phyloP scores from a whole-genome alignment of 2,329 filamentous ascomycete species.

The Botrytis cinerea region DNA sequence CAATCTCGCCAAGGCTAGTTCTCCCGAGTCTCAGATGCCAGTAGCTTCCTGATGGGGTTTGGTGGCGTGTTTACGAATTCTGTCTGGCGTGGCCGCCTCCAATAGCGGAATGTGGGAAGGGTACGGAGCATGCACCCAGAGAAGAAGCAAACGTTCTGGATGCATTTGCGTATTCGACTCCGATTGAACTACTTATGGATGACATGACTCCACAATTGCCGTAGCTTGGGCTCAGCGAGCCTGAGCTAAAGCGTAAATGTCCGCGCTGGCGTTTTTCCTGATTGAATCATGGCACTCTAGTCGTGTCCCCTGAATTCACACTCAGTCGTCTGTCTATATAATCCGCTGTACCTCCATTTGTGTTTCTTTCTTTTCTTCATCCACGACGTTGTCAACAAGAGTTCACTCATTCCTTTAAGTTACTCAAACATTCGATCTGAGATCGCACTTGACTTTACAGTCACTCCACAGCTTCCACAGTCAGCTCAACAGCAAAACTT shows the following conservation, averaged over 20 bases:
- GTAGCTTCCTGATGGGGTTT: neutral
- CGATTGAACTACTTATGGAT: constrained; percentile 9
- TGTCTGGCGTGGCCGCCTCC: neutral
- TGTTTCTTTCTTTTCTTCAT: constrained; percentile 22
- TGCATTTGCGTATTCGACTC: constrained; percentile 9
- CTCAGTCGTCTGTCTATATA: constrained; percentile 12
- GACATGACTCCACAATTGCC: constrained; percentile 19
- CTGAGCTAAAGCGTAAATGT: constrained; percentile 9
- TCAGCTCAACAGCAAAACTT: constrained; percentile 26
- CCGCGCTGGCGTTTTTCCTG: constrained; percentile 8
- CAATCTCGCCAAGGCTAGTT: constrained; percentile 2
- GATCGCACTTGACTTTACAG: constrained; percentile 34
- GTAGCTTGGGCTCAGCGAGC: constrained; percentile 2
- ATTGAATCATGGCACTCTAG: neutral
- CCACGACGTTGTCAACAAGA: constrained; percentile 29
- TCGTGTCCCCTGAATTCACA: neutral
- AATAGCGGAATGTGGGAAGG: neutral
- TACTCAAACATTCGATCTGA: constrained; percentile 34
- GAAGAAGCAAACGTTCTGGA: constrained; percentile 20
- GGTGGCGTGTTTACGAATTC: neutral
- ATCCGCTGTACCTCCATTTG: neutral
- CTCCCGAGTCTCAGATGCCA: constrained; percentile 3
- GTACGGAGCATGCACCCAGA: constrained; percentile 13
- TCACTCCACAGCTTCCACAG: constrained; percentile 28
- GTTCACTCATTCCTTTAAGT: constrained; percentile 33